These are phyloP conservation scores for Glonium stellatum DNA, from an alignment of 495 filamentous ascomycete species.

Conservation along the genomic window DNA sequence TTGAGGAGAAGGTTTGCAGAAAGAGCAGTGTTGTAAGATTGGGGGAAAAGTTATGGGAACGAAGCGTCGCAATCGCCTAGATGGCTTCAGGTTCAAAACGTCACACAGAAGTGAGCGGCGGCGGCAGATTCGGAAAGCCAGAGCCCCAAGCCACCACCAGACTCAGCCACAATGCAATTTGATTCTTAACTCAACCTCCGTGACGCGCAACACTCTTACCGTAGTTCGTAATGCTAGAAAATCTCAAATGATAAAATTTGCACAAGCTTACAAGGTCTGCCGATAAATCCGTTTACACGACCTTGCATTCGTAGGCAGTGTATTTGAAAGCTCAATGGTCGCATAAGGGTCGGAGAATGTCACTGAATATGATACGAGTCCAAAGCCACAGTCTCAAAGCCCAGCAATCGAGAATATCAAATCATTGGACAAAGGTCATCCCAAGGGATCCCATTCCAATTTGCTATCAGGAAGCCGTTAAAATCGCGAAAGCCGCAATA, in stretches of 20 bases:
- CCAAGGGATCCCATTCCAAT: neutral
- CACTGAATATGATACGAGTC: no score
- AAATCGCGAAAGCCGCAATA: neutral
- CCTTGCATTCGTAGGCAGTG: no score
- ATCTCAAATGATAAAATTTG: neutral
- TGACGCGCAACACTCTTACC: neutral
- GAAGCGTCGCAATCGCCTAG: neutral
- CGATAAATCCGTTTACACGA: no score
- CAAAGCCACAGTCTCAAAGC: no score
- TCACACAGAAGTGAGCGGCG: neutral
- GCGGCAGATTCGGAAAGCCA: neutral
- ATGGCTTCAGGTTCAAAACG: neutral
- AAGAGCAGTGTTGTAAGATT: neutral
- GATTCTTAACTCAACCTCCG: neutral
- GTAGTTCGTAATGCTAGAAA: neutral
- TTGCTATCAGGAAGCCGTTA: neutral
- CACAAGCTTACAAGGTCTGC: no score
- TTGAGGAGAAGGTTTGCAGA: neutral
- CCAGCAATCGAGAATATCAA: neutral
- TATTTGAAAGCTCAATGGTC: no score
- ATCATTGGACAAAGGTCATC: neutral
- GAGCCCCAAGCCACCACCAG: neutral
- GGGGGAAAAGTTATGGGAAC: neutral
- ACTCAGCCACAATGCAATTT: constrained; percentile 1
- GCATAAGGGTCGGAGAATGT: no score